Evolutionary conservation across 371 early-diverging fungal genomes (phyloP).

Genomic region (Mucor velutinosus): DNA sequence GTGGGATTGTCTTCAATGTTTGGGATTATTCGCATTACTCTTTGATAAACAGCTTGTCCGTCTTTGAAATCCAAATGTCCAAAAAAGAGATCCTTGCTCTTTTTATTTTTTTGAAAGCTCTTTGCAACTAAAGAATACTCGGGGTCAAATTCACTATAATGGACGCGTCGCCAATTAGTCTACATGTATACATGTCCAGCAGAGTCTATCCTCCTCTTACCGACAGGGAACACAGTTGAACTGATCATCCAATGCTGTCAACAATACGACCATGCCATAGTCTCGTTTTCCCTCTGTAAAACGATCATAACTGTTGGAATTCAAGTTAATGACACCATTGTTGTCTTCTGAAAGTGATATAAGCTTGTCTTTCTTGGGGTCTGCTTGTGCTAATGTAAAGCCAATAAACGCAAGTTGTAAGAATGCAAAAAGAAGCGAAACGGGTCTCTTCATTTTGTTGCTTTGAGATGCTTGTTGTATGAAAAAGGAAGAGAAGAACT

Average conservation of each 20-base stretch:
- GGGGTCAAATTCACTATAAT: constrained; percentile 71
- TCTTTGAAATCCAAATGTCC: constrained; percentile 73
- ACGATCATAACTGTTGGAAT: constrained; percentile 61
- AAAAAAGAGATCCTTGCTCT: constrained; percentile 64
- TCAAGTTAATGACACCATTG: constrained; percentile 62
- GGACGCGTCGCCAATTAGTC: constrained; percentile 3
- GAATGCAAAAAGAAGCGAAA: constrained; percentile 20
- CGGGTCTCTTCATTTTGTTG: constrained; percentile 14
- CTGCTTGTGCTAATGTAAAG: constrained; percentile 21
- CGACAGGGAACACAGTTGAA: constrained; percentile 77
- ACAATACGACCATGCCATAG: constrained; percentile 73
- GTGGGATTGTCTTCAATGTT: neutral
- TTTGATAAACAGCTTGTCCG: constrained; percentile 75
- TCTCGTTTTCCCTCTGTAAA: constrained; percentile 75
- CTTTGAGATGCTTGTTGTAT: neutral
- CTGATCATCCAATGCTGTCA: constrained; percentile 74
- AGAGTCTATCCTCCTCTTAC: constrained; percentile 41
- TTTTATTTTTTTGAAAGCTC: constrained; percentile 54
- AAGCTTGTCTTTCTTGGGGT: constrained; percentile 40
- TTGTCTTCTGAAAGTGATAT: constrained; percentile 42
- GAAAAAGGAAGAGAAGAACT: neutral
- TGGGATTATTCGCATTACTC: constrained; percentile 42
- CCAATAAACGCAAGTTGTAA: constrained; percentile 14
- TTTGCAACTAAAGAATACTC: constrained; percentile 70
- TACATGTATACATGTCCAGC: neutral